These are phyloP conservation scores for Rhizopogon vulgaris DNA, from an alignment of 768 basidiomycete genomes.

Conservation along the genomic window DNA sequence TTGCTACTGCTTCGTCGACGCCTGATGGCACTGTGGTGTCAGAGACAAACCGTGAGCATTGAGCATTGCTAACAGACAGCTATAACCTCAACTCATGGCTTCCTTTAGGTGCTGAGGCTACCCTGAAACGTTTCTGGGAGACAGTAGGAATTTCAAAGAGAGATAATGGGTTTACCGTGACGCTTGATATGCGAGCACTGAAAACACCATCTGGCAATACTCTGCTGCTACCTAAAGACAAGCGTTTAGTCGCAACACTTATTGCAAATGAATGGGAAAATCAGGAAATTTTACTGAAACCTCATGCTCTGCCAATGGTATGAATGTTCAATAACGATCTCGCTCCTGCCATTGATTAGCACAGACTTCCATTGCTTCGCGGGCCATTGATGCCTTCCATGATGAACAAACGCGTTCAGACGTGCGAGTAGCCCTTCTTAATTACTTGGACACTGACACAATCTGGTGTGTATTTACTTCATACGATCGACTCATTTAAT, in stretches of 20 bases:
- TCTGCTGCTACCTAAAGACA: constrained; percentile 63
- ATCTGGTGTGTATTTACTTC: constrained; percentile 53
- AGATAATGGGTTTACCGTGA: constrained; percentile 50
- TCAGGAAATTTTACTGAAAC: constrained; percentile 79
- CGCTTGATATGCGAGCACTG: constrained; percentile 76
- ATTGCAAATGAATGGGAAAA: constrained; percentile 97
- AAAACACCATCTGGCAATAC: constrained; percentile 85
- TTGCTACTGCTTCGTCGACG: constrained; percentile 7
- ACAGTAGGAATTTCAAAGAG: constrained; percentile 69
- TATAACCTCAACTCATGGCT: constrained; percentile 3
- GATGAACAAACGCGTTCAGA: constrained; percentile 50
- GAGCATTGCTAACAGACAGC: constrained; percentile 11
- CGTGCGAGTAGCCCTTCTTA: constrained; percentile 63
- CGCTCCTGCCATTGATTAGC: constrained; percentile 5
- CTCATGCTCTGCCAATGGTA: constrained; percentile 89
- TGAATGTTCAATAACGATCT: constrained; percentile 10
- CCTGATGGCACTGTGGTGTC: constrained; percentile 43
- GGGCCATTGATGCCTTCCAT: constrained; percentile 77
- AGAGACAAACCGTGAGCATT: constrained; percentile 60
- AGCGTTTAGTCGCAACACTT: constrained; percentile 70
- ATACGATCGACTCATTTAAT: neutral
- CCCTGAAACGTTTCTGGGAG: constrained; percentile 92
- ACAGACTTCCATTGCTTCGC: constrained; percentile 86
- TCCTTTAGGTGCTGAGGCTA: constrained; percentile 72
- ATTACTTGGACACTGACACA: constrained; percentile 93